Evolutionary conservation across 441 rosid species (phyloP), one percentile per base, ranked within the genome.

Genomic region (Jatropha podagrica): DNA sequence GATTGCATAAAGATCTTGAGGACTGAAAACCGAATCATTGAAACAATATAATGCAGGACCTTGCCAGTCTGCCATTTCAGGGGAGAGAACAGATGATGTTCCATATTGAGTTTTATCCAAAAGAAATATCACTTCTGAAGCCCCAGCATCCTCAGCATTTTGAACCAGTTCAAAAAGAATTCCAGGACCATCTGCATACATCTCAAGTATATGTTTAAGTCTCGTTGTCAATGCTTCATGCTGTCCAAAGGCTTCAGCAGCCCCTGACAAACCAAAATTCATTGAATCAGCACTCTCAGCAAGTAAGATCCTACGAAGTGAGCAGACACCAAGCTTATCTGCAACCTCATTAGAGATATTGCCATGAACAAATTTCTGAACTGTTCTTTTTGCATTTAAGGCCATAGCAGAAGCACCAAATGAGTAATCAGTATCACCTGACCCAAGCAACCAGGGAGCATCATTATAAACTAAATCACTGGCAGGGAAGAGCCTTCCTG

Each of bases 181-280:
- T 69, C 99, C 99, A 58, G 98, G 99, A 76, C 99, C 99, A 88
- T 96, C 99, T 61, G 99, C 97, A 86, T 96, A 96, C 99, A 96
- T 96, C 83, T 96, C 98, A 77, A 96, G 93, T 84, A 96, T 96
- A 85, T 96, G 99, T 82, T 87, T 94, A 60, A 96, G 98, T 82
- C 99, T 92, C 1, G 97, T 96, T 63, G 99, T 96, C 88, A 96
- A 88, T 70, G 97, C 97, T 81, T 96, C 99, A 85, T 96, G 99
- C 86, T 96, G 99, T 69, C 99, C 99, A 85, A 96, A 96, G 55
- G 99, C 99, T 90, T 96, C 99, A 80, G 97, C 96, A 72, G 98
- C 97, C 75, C 99, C 98, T 40, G 93, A 88, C 76, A 96, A 88
- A 84, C 99, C 87, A 79, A 96, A 85, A 85, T 92, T 96, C 97